Conservation (phyloP, 352 stramenopile genomes). For the Phytophthora uliginosa region DNA sequence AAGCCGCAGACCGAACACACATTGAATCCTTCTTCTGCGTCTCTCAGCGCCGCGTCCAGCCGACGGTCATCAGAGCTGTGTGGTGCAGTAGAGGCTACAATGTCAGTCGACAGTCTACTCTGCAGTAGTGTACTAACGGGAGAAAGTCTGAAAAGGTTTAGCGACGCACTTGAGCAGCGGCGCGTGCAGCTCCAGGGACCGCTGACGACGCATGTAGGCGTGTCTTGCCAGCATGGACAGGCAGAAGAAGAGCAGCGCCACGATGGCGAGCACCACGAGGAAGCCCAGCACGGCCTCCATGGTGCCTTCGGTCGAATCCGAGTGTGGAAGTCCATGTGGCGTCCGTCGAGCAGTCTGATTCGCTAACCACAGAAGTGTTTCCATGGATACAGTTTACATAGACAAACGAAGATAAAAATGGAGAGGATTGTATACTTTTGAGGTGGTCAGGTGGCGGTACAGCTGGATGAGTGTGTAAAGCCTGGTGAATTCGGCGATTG, state of each 20-base stretch:
- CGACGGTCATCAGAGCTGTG: constrained; percentile 40
- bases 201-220: constrained; percentile 29
- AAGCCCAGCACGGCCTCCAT: constrained; percentile 31
- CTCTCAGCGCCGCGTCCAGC: constrained; percentile 46
- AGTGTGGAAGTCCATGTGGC: constrained; percentile 4
- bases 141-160: background rate
- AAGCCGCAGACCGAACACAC: constrained; percentile 47
- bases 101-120: background rate
- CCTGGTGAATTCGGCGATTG: background rate
- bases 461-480: constrained; percentile 20
- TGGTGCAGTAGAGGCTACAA: background rate
- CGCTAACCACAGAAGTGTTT: constrained; percentile 8
- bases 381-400: constrained; percentile 16
- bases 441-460: background rate
- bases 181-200: constrained; percentile 33
- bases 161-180: constrained; percentile 41
- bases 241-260: constrained; percentile 33
- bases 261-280: constrained; percentile 26
- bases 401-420: background rate
- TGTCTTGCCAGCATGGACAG: constrained; percentile 25
- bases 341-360: constrained; percentile 8
- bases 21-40: constrained; percentile 52
- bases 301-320: constrained; percentile 9
- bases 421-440: constrained; percentile 5
- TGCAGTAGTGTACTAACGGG: background rate